Evolutionary conservation across 768 basidiomycete species (phyloP).

Genomic region (Agaricus subrufescens): DNA sequence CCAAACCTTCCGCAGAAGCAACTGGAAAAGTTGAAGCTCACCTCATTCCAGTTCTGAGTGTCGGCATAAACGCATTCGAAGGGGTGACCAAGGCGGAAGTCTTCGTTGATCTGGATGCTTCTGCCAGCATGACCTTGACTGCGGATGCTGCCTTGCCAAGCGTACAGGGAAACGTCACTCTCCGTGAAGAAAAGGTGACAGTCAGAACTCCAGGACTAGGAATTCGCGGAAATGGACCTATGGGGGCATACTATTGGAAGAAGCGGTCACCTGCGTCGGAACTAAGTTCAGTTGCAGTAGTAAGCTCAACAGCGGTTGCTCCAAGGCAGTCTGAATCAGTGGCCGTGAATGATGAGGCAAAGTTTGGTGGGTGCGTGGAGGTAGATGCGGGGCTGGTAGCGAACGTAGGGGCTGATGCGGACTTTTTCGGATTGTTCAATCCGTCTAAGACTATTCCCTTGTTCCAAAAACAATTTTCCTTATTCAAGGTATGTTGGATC

Average conservation of each 20-base stretch:
- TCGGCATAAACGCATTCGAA: slow-evolving; percentile 39
- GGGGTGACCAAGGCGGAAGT: slow-evolving; percentile 30
- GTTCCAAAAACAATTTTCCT: slow-evolving; percentile 30
- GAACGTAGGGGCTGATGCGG: slow-evolving; percentile 33
- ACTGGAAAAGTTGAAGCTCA: slow-evolving; percentile 41
- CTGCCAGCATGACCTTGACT: slow-evolving; percentile 23
- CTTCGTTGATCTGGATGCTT: slow-evolving; percentile 38
- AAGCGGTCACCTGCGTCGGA: not conserved
- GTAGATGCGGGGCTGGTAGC: slow-evolving; percentile 28
- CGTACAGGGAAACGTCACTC: not conserved
- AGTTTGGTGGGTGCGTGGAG: slow-evolving; percentile 29
- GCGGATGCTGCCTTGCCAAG: slow-evolving; percentile 15
- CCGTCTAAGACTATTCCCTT: slow-evolving; percentile 24
- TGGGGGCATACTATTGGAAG: slow-evolving; percentile 2
- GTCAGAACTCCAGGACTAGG: no score
- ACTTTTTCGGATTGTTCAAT: slow-evolving; percentile 38
- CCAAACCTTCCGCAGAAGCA: slow-evolving; percentile 32
- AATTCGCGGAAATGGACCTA: not conserved
- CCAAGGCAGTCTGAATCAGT: not conserved
- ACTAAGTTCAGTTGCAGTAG: no score
- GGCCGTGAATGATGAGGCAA: not conserved
- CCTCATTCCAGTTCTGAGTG: slow-evolving; percentile 42
- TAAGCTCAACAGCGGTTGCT: no score
- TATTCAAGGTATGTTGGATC: slow-evolving; percentile 27
- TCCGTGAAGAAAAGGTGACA: not conserved